phyloP scores from a whole-genome alignment of 805 yeast species.

The Cyberlindnera japonica region DNA sequence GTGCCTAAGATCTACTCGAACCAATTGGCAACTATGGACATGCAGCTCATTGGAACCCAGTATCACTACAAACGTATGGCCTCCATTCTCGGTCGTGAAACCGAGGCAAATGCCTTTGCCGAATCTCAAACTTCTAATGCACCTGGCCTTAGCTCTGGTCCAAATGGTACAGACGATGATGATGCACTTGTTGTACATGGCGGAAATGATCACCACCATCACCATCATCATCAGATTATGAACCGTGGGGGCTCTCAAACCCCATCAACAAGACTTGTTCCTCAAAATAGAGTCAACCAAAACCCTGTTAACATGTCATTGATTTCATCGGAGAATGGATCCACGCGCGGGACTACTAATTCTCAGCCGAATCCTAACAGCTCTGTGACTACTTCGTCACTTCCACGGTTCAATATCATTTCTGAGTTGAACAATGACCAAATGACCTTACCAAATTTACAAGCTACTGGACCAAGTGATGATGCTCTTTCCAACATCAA shows the following conservation, averaged over 20 bases:
- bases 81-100: conserved; percentile 8
- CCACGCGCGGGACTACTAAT: neutral
- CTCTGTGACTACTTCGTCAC: neutral
- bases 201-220: conserved; percentile 8
- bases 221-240: conserved; percentile 8
- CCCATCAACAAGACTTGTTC: conserved; percentile 8
- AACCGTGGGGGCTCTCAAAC: conserved; percentile 1
- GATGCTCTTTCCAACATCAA: conserved; percentile 6
- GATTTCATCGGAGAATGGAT: conserved; percentile 2
- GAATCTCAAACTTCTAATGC: neutral
- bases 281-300: conserved; percentile 19
- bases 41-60: conserved; percentile 19
- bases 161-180: neutral
- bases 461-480: conserved; percentile 4
- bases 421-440: conserved; percentile 13
- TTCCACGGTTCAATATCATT: conserved; percentile 11
- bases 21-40: conserved; percentile 20
- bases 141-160: neutral
- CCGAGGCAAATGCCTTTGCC: neutral
- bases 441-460: conserved; percentile 8
- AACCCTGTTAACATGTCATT: conserved; percentile 9
- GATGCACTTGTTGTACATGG: neutral
- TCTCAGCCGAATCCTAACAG: neutral
- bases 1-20: conserved; percentile 22
- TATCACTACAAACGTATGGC: conserved; percentile 19